Percentiles rank a stretch among this genome's conserved stretches.
Conservation (phyloP, 805 yeast genomes). For the Candida ascalaphidarum region DNA sequence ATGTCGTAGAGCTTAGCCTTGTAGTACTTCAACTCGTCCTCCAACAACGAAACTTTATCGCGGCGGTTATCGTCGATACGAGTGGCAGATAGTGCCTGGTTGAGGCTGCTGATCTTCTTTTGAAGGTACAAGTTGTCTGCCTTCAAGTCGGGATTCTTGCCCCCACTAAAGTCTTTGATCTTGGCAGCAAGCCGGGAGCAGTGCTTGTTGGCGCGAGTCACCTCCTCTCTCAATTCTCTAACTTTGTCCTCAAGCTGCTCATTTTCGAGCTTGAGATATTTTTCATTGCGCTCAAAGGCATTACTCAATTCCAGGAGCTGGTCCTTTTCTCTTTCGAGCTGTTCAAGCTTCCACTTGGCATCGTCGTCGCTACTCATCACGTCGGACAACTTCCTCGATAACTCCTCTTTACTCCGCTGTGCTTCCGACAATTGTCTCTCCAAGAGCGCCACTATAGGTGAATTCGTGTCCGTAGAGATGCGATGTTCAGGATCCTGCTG, state of each 20-base stretch:
- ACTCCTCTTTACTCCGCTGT: constrained; percentile 15
- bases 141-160: constrained; percentile 1
- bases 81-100: constrained; percentile 11
- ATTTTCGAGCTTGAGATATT: constrained; percentile 19
- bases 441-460: constrained; percentile 12
- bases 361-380: constrained; percentile 12
- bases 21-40: constrained; percentile 36
- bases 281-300: constrained; percentile 21
- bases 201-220: constrained; percentile 18
- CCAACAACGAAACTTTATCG: constrained; percentile 13
- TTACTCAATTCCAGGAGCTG: constrained; percentile 12
- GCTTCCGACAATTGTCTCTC: constrained; percentile 28
- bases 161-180: constrained; percentile 9
- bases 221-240: constrained; percentile 19
- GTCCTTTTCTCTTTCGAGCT: constrained; percentile 7
- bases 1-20: constrained; percentile 40
- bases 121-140: constrained; percentile 12
- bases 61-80: constrained; percentile 12
- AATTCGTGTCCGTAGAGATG: constrained; percentile 1
- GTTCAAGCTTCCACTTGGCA: constrained; percentile 1
- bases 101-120: constrained; percentile 20
- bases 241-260: constrained; percentile 18
- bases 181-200: constrained; percentile 22
- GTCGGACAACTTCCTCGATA: constrained; percentile 13
- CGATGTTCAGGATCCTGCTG: constrained; percentile 4